A percentile compares a stretch with the other conserved stretches of the same genome.
Evolutionary conservation across 164 flowering plant species (phyloP).

Genomic region (Macadamia integrifolia): DNA sequence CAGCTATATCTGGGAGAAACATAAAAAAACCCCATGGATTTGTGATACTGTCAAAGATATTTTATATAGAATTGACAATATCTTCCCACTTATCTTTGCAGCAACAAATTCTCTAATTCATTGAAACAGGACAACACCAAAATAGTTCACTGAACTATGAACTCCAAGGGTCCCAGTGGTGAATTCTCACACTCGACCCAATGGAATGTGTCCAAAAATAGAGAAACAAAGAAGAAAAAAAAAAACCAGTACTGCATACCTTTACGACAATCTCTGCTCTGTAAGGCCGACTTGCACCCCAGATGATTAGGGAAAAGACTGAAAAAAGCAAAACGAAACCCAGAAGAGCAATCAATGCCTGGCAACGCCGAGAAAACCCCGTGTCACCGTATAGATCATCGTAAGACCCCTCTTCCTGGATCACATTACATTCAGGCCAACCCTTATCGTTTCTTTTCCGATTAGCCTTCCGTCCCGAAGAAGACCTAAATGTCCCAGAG

Average conservation of each 20-base stretch:
- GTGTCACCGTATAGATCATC: slow-evolving; percentile 46
- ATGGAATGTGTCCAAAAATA: no score
- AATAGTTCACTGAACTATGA: no score
- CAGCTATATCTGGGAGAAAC: no score
- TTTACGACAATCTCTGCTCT: slow-evolving; percentile 35
- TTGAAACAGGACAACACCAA: no score
- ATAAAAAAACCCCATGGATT: no score
- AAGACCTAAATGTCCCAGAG: slow-evolving; percentile 82
- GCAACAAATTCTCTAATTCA: no score
- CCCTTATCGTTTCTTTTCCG: slow-evolving; percentile 86
- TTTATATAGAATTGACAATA: no score
- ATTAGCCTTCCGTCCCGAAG: slow-evolving; percentile 63
- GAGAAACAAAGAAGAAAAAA: no score
- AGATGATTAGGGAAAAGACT: slow-evolving; percentile 50
- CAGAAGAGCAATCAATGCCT: slow-evolving; percentile 27
- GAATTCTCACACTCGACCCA: no score
- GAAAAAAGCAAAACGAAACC: slow-evolving; percentile 36
- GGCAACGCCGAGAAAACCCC: slow-evolving; percentile 31
- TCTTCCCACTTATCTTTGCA: no score
- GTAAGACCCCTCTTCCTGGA: slow-evolving; percentile 75
- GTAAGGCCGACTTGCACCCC: slow-evolving; percentile 69
- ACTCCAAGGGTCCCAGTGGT: no score
- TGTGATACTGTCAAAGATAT: no score
- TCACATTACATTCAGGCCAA: slow-evolving; percentile 94
- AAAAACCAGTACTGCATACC: slow-evolving; percentile 25